Conservation (phyloP, 2,329 filamentous ascomycete species). For the Chaetomium sp. region DNA sequence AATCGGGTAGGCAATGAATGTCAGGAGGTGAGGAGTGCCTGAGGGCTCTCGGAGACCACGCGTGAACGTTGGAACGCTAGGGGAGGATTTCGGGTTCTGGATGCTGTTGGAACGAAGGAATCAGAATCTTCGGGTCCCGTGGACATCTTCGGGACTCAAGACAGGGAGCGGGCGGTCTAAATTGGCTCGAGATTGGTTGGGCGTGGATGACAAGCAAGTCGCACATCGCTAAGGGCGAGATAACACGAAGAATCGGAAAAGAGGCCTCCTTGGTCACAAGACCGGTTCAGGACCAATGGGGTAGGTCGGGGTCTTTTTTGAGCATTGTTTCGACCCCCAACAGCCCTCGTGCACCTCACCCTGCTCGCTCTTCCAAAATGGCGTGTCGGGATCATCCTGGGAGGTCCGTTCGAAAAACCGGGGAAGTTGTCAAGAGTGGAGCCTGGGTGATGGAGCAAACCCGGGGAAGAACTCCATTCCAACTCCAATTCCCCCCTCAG, state of each 20-base stretch:
- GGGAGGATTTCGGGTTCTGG: neutral
- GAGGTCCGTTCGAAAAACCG: neutral
- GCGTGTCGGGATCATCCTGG: neutral
- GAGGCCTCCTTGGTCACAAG: neutral
- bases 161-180: no score
- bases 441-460: conserved; percentile 1
- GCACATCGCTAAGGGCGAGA: neutral
- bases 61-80: no score
- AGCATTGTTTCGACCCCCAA: neutral
- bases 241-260: neutral
- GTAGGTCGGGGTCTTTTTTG: neutral
- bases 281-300: neutral
- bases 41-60: no score
- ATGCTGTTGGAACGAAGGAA: neutral
- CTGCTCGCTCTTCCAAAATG: neutral
- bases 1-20: no score
- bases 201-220: neutral
- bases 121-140: conserved; percentile 1
- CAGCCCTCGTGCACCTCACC: neutral
- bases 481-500: no score
- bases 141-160: neutral
- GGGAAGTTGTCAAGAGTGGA: conserved; percentile 7
- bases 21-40: no score
- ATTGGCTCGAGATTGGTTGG: no score
- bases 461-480: conserved; percentile 1